These are phyloP conservation scores for Diaporthe sp. DNA, from an alignment of 2,329 filamentous ascomycete species.

Conservation along the genomic window DNA sequence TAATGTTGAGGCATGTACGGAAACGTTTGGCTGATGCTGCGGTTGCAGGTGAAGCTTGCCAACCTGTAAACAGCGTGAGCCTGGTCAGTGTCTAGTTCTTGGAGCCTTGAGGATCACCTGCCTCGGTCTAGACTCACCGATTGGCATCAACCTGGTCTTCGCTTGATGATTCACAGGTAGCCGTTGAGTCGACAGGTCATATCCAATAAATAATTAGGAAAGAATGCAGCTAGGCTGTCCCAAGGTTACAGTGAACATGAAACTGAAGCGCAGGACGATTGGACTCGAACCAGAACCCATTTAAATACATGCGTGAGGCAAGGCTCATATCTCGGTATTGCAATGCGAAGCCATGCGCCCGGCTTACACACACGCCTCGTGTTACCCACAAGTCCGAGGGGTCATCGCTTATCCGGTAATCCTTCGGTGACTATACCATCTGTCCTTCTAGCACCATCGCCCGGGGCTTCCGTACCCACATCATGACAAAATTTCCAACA, in stretches of 20 bases:
- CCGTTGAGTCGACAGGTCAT: neutral
- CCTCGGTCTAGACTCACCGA: neutral
- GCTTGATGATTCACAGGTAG: neutral
- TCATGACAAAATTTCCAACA: neutral
- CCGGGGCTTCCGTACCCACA: slow-evolving; percentile 5
- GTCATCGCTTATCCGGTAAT: neutral
- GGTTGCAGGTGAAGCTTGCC: neutral
- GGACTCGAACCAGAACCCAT: neutral
- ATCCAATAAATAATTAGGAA: neutral
- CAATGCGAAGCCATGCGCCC: neutral
- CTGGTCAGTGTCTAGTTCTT: neutral
- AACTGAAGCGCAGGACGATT: neutral
- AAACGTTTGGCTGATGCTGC: neutral
- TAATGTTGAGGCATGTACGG: neutral
- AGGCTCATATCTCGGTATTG: neutral
- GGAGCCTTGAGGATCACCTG: neutral
- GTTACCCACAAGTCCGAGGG: neutral
- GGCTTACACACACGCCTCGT: neutral
- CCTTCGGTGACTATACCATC: neutral
- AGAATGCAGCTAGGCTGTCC: neutral
- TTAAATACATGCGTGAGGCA: neutral
- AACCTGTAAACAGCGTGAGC: neutral
- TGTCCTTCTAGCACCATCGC: neutral
- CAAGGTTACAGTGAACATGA: neutral
- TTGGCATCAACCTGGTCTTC: neutral